Evolutionary conservation across 176 grass and related monocot species (phyloP).

Genomic region (Chloris gayana): DNA sequence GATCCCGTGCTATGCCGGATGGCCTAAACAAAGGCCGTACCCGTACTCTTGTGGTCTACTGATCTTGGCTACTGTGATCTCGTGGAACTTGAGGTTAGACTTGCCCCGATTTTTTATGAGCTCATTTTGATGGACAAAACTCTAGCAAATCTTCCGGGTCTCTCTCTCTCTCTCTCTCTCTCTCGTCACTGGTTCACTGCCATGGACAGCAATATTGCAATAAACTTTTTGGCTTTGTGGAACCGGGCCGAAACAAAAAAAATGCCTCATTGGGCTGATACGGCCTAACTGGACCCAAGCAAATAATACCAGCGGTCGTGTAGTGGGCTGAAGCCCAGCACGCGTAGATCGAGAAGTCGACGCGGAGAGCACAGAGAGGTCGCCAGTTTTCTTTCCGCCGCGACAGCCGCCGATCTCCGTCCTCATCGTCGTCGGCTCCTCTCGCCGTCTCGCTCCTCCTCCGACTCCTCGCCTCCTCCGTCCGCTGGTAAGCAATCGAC

Average conservation of each 20-base stretch:
- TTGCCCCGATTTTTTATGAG: neutral
- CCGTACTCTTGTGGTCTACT: neutral
- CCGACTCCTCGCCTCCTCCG: neutral
- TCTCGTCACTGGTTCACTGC: no score
- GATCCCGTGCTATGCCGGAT: neutral
- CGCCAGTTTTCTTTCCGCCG: neutral
- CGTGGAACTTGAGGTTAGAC: neutral
- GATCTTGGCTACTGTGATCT: neutral
- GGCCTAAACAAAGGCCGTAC: neutral
- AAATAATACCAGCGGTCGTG: no score
- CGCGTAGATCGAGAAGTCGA: neutral
- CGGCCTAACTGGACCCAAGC: neutral
- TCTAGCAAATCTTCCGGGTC: no score
- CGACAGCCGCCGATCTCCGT: neutral
- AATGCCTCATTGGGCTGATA: neutral
- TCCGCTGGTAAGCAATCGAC: slow-evolving; percentile 1
- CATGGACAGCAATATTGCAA: no score
- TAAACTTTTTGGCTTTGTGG: no score
- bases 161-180: no score
- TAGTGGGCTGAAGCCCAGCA: neutral
- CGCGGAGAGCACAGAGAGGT: neutral
- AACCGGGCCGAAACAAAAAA: no score
- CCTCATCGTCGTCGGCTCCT: neutral
- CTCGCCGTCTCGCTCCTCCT: neutral
- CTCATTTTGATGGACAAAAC: no score